Conservation (phyloP, 371 early-diverging fungal species). For the Smittium mucronatum region DNA sequence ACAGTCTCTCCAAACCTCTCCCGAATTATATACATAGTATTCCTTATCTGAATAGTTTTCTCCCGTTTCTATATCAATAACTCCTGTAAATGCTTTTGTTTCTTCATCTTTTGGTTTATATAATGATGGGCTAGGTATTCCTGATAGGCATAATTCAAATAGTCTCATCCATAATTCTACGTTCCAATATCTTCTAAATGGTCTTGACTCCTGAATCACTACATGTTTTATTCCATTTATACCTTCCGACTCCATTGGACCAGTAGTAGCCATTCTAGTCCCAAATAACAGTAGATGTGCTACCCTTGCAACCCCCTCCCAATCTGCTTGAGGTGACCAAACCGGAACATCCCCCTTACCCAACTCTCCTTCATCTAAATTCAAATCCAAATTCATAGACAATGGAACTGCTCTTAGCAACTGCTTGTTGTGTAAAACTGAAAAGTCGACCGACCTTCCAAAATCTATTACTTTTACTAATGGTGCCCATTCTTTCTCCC, state of each 20-base stretch:
- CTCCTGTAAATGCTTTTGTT: background rate
- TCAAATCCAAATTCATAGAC: background rate
- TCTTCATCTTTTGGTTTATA: background rate
- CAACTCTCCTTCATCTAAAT: background rate
- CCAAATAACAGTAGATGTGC: constrained; percentile 12
- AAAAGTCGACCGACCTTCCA: constrained; percentile 12
- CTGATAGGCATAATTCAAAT: constrained; percentile 3
- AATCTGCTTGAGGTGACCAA: constrained; percentile 11
- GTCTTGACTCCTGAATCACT: constrained; percentile 1
- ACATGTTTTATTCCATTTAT: background rate
- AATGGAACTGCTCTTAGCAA: background rate
- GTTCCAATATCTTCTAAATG: constrained; percentile 7
- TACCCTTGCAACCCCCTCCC: constrained; percentile 3
- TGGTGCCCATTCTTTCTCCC: background rate
- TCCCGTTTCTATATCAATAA: background rate
- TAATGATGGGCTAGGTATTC: background rate
- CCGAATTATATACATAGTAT: background rate
- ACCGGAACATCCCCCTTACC: constrained; percentile 8
- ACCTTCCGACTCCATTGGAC: background rate
- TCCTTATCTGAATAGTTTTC: background rate
- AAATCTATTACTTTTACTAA: constrained; percentile 11
- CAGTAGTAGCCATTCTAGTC: background rate
- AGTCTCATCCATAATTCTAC: constrained; percentile 4
- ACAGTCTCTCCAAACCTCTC: constrained; percentile 2
- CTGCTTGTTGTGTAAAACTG: constrained; percentile 7